These are phyloP conservation scores for Zygosaccharomyces bisporus DNA, from an alignment of 805 yeast species.

Conservation along the genomic window DNA sequence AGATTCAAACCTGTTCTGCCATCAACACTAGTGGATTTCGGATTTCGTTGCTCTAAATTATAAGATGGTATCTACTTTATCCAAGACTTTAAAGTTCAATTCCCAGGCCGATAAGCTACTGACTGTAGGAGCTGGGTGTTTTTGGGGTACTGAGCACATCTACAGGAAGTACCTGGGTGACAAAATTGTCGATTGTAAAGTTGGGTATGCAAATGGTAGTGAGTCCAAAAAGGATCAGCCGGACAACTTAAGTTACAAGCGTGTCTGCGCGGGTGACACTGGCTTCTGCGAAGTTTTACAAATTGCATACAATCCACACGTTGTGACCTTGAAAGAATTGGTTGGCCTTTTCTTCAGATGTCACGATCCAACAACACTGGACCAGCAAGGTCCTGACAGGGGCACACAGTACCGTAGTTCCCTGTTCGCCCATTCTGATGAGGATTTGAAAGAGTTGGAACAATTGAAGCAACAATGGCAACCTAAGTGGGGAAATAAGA, in stretches of 20 bases:
- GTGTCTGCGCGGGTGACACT: conserved; percentile 76
- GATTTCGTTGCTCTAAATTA: too few species aligned
- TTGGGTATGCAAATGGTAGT: conserved; percentile 86
- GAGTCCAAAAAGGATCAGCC: conserved; percentile 42
- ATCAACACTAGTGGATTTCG: too few species aligned
- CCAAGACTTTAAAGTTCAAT: conserved; percentile 40
- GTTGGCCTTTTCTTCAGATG: conserved; percentile 82
- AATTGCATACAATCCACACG: conserved; percentile 70
- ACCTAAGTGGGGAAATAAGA: conserved; percentile 61
- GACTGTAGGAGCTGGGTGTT: conserved; percentile 68
- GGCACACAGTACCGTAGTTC: conserved; percentile 93
- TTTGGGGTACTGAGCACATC: conserved; percentile 88
- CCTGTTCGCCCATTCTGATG: conserved; percentile 57
- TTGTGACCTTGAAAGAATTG: conserved; percentile 56
- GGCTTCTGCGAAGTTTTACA: conserved; percentile 79
- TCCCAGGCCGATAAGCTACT: conserved; percentile 50
- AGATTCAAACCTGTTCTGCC: too few species aligned
- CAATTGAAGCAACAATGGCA: conserved; percentile 53
- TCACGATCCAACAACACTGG: conserved; percentile 88
- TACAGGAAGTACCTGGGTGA: conserved; percentile 64
- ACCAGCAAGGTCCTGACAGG: conserved; percentile 80
- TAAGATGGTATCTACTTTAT: conserved; percentile 29
- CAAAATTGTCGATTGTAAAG: conserved; percentile 67
- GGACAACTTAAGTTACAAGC: conserved; percentile 47
- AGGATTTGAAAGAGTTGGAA: conserved; percentile 43